These are phyloP conservation scores for Arachis monticola DNA, from an alignment of 331 rosid species.

Conservation along the genomic window DNA sequence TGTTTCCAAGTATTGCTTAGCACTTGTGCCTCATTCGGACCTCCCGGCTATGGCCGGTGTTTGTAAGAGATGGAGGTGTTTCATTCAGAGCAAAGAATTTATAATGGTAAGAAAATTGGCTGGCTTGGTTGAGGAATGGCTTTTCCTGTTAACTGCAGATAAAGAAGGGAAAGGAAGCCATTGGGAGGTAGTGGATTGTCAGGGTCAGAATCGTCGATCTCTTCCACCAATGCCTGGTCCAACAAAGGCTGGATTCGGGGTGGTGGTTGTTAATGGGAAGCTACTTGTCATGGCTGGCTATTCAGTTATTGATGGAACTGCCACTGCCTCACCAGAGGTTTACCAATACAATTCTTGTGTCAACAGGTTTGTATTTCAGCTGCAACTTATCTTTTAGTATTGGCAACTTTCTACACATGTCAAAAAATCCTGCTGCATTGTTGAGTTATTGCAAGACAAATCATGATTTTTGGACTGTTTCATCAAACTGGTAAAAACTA, in stretches of 20 bases:
- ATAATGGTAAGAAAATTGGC: constrained; percentile 74
- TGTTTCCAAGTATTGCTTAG: constrained; percentile 87
- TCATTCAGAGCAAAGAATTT: constrained; percentile 82
- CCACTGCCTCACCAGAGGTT: constrained; percentile 70
- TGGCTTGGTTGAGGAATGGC: constrained; percentile 89
- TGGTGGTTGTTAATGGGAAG: constrained; percentile 83
- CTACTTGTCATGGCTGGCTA: constrained; percentile 89
- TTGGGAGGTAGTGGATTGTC: constrained; percentile 93
- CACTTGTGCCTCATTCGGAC: constrained; percentile 83
- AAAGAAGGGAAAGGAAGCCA: constrained; percentile 67
- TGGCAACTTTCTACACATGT: not conserved
- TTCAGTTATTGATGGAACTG: constrained; percentile 55
- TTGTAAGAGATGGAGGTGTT: constrained; percentile 86
- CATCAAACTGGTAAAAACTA: not conserved
- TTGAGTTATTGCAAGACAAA: not conserved
- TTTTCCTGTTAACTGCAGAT: constrained; percentile 71
- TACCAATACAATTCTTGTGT: constrained; percentile 85
- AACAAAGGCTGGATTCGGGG: constrained; percentile 64
- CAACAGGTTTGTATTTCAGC: constrained; percentile 69
- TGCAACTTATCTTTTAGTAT: constrained; percentile 6
- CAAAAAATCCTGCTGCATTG: not conserved
- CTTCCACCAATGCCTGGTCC: constrained; percentile 96
- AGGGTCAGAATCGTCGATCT: constrained; percentile 56
- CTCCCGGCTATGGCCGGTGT: constrained; percentile 75
- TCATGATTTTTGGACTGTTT: constrained; percentile 10